Conservation (phyloP, 306 rosid genomes). For the Gleditsia sinensis region DNA sequence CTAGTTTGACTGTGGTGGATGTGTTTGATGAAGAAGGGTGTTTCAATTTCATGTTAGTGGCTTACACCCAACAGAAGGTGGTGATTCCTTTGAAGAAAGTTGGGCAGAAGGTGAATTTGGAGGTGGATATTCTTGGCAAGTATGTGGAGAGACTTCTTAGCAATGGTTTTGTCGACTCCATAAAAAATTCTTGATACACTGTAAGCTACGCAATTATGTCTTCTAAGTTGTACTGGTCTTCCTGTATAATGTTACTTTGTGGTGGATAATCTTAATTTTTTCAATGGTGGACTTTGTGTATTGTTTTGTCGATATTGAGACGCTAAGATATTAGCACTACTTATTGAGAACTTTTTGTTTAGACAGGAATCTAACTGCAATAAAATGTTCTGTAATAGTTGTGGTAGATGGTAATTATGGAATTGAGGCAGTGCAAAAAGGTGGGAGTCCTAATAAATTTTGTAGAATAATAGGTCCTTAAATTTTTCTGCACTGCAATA, state of each 20-base stretch:
- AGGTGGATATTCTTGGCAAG: slow-evolving; percentile 92
- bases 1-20: slow-evolving; percentile 94
- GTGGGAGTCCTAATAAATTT: not conserved
- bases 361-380: not conserved
- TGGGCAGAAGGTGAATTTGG: slow-evolving; percentile 85
- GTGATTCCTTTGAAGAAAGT: slow-evolving; percentile 85
- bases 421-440: not conserved
- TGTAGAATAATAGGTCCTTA: not conserved
- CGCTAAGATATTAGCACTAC: not conserved
- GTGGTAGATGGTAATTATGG: too few relatives aligned
- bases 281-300: not conserved
- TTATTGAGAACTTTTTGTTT: too few relatives aligned
- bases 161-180: slow-evolving; percentile 53
- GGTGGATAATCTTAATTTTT: not conserved
- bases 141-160: slow-evolving; percentile 90
- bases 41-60: slow-evolving; percentile 89
- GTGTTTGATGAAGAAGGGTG: slow-evolving; percentile 74
- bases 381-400: too few relatives aligned
- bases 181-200: slow-evolving; percentile 47
- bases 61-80: slow-evolving; percentile 73
- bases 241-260: not conserved
- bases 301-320: not conserved
- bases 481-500: not conserved
- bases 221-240: not conserved
- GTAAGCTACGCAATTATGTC: not conserved